Evolutionary conservation across 352 stramenopile species (phyloP), one percentile per base, ranked within the genome.

Genomic region (Pythium oligandrum): DNA sequence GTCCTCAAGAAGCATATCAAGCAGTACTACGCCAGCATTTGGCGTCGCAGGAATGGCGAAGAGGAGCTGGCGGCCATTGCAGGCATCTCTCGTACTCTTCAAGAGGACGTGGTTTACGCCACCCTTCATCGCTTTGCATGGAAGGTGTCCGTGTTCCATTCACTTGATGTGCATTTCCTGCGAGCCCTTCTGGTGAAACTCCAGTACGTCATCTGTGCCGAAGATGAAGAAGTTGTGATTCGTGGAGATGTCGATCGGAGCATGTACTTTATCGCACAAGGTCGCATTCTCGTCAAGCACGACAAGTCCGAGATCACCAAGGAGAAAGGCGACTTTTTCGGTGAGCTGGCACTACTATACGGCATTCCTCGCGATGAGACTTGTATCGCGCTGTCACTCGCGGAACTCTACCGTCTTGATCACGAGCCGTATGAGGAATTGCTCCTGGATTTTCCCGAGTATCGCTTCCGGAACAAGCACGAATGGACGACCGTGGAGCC

Each of bases 231-330:
- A 36, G 67, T 90, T 38, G 76, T 88, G 48, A 80, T 84, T n/a
- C 57, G 63, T 3, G 80, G 82, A 1, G 82, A 93, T 59, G 78
- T 90, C 48, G 79, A 90, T 34, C 74, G 76, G 11, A 83, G 63
- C 40, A 89, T 92, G 82, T 90, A 90, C 50, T 88, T 92, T 36
- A 88, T 92, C 46, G 66, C 76, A 0, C 51, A 72, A 0, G 82
- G 82, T 0, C 78, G 77, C 4, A 51, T 92, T 2, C 62, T 81
- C 17, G 70, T 90, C 30, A 86, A 80, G 53, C 66, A 81, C 26
- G 68, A 70, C 4, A 74, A 64, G 3, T 71, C 51, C 11, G 77
- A 88, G 40, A 51, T 54, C 6, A 75, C 63, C 0, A 80, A 83
- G 5, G 75, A 84, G 35, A 70, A 63, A 26, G 78, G 78, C 4